Conservation (phyloP, 2,329 filamentous ascomycete species). For the Pyricularia grisea region DNA sequence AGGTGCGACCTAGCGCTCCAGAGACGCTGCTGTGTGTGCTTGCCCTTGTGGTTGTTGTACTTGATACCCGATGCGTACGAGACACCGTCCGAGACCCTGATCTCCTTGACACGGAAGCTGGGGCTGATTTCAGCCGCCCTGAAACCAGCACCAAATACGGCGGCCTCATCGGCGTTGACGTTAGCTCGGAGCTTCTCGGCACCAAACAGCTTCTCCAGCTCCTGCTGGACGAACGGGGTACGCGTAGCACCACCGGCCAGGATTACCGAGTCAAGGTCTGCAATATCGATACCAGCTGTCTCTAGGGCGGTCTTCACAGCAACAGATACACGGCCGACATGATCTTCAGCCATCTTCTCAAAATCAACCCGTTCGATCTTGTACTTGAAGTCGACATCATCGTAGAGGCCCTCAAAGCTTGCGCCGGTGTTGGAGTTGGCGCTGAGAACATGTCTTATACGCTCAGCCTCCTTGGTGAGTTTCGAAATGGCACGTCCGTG, state of each 20-base stretch:
- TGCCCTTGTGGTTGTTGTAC: conserved; percentile 60
- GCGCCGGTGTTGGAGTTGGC: conserved; percentile 77
- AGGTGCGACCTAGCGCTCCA: conserved; percentile 71
- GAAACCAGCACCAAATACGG: conserved; percentile 92
- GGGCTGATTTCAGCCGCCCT: conserved; percentile 86
- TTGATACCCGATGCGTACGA: conserved; percentile 67
- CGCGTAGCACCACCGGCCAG: conserved; percentile 84
- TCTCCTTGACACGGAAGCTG: conserved; percentile 97
- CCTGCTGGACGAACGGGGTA: conserved; percentile 89
- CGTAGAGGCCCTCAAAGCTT: conserved; percentile 81
- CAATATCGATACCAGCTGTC: conserved; percentile 60
- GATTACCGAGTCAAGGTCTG: conserved; percentile 81
- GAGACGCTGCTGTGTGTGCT: conserved; percentile 69
- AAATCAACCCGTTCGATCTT: conserved; percentile 75
- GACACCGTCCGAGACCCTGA: conserved; percentile 69
- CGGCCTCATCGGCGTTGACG: conserved; percentile 94
- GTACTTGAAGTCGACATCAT: conserved; percentile 90
- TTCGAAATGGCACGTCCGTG: conserved; percentile 84
- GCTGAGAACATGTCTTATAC: conserved; percentile 78
- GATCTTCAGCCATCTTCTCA: conserved; percentile 63
- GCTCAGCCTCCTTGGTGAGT: conserved; percentile 87
- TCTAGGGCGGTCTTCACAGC: conserved; percentile 69
- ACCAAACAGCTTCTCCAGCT: conserved; percentile 65
- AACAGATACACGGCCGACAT: conserved; percentile 57
- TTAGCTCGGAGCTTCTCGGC: conserved; percentile 79